Evolutionary conservation across 2,329 filamentous ascomycete genomes (phyloP).

Genomic region (Juglanconis oblonga): DNA sequence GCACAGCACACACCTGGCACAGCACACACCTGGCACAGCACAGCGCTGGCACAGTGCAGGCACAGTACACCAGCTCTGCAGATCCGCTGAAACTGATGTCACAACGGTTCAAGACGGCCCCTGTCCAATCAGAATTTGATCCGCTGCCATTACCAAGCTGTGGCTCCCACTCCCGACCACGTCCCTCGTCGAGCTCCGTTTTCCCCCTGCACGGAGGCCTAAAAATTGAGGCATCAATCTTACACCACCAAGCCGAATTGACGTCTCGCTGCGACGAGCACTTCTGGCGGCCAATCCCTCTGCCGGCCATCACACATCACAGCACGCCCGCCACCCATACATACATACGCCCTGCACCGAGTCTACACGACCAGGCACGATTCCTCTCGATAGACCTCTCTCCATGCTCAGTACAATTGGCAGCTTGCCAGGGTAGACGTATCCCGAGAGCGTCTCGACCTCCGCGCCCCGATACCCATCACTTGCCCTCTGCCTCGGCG

Average conservation of each 20-base stretch:
- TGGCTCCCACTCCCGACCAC: neutral
- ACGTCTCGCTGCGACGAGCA: neutral
- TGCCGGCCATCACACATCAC: neutral
- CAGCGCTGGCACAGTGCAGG: neutral
- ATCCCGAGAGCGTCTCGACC: constrained; percentile 4
- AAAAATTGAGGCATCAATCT: constrained; percentile 16
- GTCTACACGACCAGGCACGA: neutral
- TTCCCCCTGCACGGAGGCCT: constrained; percentile 8
- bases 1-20: too few species aligned
- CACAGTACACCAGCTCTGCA: neutral
- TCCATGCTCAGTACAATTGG: constrained; percentile 2
- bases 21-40: too few species aligned
- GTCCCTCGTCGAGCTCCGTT: neutral
- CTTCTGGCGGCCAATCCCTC: neutral
- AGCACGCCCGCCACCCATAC: neutral
- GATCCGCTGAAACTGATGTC: neutral
- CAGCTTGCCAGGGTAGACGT: constrained; percentile 1
- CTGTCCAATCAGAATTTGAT: constrained; percentile 14
- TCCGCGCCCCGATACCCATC: neutral
- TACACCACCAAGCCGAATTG: neutral
- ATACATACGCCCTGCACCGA: neutral
- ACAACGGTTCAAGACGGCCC: neutral
- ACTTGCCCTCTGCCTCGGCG: neutral
- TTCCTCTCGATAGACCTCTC: neutral
- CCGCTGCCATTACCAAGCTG: constrained; percentile 12